Base-by-base conservation (phyloP, 345 rosid genomes). In the Brassica nigra region DNA sequence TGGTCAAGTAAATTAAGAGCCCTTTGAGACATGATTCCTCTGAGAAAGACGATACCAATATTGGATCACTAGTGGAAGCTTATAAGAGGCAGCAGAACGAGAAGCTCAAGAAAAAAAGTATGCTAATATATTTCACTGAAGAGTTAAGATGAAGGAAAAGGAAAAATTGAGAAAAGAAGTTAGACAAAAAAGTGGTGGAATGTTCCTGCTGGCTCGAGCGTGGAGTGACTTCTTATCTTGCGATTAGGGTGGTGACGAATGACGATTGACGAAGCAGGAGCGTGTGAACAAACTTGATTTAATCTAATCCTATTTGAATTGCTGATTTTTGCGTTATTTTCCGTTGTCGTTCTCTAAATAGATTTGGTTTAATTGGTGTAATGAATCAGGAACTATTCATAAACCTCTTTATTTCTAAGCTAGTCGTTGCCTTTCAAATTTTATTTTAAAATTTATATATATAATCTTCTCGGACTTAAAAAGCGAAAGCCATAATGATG, bases 51-150 rank as follows among this genome's bases (percentile, higher is more conserved):
- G 52, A 44, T 4, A 10, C 27, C 14, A 30, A 29, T 4, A 62
- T 80, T 0, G 57, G 14, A 5, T 66, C 81, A 8, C 75, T 84
- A 2, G 74, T 84, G 0, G 87, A 83, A 83, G 86, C 82, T 58
- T 84, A 71, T 49, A 57, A 82, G 7, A 68, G 15, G 20, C 20
- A 8, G n/a, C 72, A 33, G 68, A 82, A 80, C 10, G 10, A 78
- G 23, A 49, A 81, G 4, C 73, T 80, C 23, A 80, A 31, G 54
- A 62, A 44, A 1, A 36, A 36, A 36, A 33, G 36, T 33, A 33
- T 1, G 36, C 36, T 18, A 18, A 18, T 33, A 44, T 31, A 80
- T 2, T n/a, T 71, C 1, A 0, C 6, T 3, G n/a, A 10, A 4
- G 29, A 70, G 18, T 12, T 86, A 8, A 85, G 0, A 81, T 44